phyloP scores from a whole-genome alignment of 352 stramenopile genomes.

The Pythium biforme region DNA sequence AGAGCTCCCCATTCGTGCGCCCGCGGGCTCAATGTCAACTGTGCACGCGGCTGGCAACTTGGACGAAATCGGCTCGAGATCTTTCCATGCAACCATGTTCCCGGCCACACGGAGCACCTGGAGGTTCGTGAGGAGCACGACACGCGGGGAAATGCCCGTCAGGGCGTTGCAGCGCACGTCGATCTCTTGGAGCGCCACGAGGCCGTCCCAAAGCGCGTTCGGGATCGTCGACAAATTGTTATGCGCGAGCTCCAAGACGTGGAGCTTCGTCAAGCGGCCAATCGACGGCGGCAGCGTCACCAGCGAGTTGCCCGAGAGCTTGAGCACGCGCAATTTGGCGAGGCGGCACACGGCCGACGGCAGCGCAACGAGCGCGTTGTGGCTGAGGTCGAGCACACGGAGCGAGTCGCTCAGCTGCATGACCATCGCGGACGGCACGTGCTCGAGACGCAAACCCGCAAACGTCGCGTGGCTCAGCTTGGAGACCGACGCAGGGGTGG shows the following conservation, averaged over 20 bases:
- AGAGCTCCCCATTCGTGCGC: neutral
- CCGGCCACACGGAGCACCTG: neutral
- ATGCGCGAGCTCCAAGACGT: conserved; percentile 45
- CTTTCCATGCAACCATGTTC: conserved; percentile 11
- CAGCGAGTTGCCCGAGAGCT: conserved; percentile 62
- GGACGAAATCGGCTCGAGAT: conserved; percentile 3
- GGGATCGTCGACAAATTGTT: conserved; percentile 52
- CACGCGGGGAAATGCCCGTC: conserved; percentile 8
- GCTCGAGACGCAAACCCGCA: neutral
- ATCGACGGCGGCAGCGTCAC: conserved; percentile 37
- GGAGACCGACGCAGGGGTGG: no score
- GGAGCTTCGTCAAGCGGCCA: conserved; percentile 30
- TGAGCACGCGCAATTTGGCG: conserved; percentile 37
- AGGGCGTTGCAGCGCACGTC: conserved; percentile 36
- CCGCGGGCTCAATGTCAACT: conserved; percentile 2
- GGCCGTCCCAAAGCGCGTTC: conserved; percentile 23
- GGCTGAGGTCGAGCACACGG: conserved; percentile 40
- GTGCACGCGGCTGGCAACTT: neutral
- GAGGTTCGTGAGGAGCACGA: conserved; percentile 12
- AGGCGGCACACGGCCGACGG: conserved; percentile 37
- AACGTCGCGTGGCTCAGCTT: neutral
- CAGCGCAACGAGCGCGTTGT: conserved; percentile 51
- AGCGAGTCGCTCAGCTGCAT: conserved; percentile 2
- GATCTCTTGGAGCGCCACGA: conserved; percentile 36
- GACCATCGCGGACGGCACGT: neutral